A percentile compares a stretch with the other conserved stretches of the same genome.
phyloP scores from a whole-genome alignment of 192 early-diverging fungal genomes.

The Lobulomyces angularis region DNA sequence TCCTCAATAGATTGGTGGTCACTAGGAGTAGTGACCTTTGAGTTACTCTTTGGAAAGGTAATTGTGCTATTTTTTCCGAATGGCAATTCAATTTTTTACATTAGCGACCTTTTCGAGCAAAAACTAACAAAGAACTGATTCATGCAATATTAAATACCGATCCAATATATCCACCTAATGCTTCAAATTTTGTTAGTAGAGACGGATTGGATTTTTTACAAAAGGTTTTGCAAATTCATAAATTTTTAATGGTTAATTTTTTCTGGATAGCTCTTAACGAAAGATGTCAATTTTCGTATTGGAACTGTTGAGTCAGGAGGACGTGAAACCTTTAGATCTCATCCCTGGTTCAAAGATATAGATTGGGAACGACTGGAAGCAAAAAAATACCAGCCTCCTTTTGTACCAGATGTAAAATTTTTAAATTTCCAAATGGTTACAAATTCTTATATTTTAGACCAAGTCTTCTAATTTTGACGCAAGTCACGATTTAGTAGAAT shows the following conservation, averaged over 20 bases:
- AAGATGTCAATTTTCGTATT: background rate
- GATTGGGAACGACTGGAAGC: constrained; percentile 33
- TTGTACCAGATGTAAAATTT: constrained; percentile 36
- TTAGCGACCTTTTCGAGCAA: constrained; percentile 57
- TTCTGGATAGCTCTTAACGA: background rate
- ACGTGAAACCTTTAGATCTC: constrained; percentile 10
- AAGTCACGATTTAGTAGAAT: constrained; percentile 60
- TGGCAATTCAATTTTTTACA: constrained; percentile 8
- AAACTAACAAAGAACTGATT: constrained; percentile 44
- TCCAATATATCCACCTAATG: constrained; percentile 50
- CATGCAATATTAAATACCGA: constrained; percentile 51
- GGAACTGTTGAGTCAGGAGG: constrained; percentile 7
- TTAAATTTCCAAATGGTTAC: background rate
- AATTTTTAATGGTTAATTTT: background rate
- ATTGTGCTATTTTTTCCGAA: background rate
- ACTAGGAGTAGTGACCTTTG: constrained; percentile 67
- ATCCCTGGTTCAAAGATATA: constrained; percentile 35
- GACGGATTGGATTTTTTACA: constrained; percentile 24
- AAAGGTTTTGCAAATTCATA: background rate
- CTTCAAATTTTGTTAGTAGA: constrained; percentile 48
- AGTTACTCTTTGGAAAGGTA: constrained; percentile 64
- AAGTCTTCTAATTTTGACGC: constrained; percentile 62
- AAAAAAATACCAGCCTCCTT: constrained; percentile 23
- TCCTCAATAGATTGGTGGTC: constrained; percentile 81
- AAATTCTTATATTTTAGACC: constrained; percentile 4